These are phyloP conservation scores for Eragrostis tef DNA, from an alignment of 202 grass and related monocot genomes.

Conservation along the genomic window DNA sequence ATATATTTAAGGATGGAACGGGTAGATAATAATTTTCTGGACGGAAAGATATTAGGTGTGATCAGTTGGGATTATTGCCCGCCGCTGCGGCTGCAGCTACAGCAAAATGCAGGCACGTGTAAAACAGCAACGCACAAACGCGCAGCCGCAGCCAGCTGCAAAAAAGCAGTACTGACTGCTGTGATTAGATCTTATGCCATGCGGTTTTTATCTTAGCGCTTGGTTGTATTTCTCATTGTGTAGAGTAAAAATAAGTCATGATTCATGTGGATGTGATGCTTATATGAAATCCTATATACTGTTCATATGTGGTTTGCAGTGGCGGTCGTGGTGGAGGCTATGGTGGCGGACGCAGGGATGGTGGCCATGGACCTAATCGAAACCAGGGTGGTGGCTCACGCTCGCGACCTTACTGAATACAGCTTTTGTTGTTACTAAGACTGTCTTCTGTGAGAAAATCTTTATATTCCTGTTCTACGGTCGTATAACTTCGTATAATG, in stretches of 20 bases:
- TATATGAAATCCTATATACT: constrained; percentile 12
- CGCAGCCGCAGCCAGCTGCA: too few relatives aligned
- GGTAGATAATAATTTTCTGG: neutral
- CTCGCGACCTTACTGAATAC: constrained; percentile 83
- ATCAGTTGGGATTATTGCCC: too few relatives aligned
- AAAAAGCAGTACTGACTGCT: too few relatives aligned
- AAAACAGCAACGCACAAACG: too few relatives aligned
- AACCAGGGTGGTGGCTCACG: constrained; percentile 83
- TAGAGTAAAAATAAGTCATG: neutral
- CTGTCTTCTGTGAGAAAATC: constrained; percentile 74
- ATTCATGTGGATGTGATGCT: constrained; percentile 28
- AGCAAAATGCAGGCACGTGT: too few relatives aligned
- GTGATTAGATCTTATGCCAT: neutral
- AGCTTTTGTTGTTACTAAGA: constrained; percentile 66
- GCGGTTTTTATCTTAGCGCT: neutral
- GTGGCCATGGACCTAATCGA: constrained; percentile 86
- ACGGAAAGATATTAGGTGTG: constrained; percentile 1
- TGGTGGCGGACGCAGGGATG: constrained; percentile 84
- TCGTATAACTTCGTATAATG: too few relatives aligned
- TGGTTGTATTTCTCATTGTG: neutral
- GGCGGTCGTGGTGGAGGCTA: constrained; percentile 78
- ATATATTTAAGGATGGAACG: too few relatives aligned
- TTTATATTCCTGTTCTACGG: constrained; percentile 83
- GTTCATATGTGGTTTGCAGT: constrained; percentile 41
- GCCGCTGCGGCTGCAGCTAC: too few relatives aligned